phyloP scores from a whole-genome alignment of 2,329 filamentous ascomycete genomes.

The Colletotrichum sp. region DNA sequence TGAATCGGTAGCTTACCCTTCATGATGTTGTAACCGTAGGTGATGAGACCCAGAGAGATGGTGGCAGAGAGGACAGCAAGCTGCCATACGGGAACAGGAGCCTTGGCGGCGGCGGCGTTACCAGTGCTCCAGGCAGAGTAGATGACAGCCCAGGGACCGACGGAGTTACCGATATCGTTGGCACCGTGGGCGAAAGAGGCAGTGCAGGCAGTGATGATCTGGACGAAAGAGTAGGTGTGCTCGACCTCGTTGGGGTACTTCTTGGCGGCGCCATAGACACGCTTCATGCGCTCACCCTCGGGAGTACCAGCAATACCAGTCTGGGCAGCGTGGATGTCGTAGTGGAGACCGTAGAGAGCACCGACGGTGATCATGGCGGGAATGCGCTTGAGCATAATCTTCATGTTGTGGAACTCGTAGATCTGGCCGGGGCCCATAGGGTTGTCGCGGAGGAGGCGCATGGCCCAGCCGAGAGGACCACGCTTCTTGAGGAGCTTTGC shows the following conservation, averaged over 20 bases:
- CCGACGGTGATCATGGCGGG: slow-evolving; percentile 70
- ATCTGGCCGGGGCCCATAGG: slow-evolving; percentile 74
- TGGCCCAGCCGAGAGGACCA: slow-evolving; percentile 82
- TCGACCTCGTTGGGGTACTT: slow-evolving; percentile 76
- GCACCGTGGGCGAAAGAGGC: slow-evolving; percentile 79
- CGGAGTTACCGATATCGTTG: slow-evolving; percentile 78
- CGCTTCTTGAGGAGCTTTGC: slow-evolving; percentile 65
- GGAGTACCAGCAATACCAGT: slow-evolving; percentile 73
- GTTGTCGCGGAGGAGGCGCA: slow-evolving; percentile 78
- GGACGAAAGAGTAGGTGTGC: slow-evolving; percentile 71
- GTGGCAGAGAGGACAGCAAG: slow-evolving; percentile 70
- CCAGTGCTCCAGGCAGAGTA: slow-evolving; percentile 72
- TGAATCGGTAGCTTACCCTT: slow-evolving; percentile 58
- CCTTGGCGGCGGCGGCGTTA: slow-evolving; percentile 63
- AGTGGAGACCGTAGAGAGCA: slow-evolving; percentile 76
- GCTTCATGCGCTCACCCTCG: slow-evolving; percentile 73
- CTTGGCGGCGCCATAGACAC: slow-evolving; percentile 66
- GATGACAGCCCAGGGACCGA: slow-evolving; percentile 73
- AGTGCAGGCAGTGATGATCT: slow-evolving; percentile 72
- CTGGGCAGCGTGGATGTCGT: slow-evolving; percentile 83
- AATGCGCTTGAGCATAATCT: slow-evolving; percentile 65
- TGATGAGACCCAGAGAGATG: slow-evolving; percentile 72
- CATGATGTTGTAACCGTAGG: slow-evolving; percentile 87
- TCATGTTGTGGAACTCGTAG: slow-evolving; percentile 77
- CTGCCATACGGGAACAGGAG: slow-evolving; percentile 76